Conservation (phyloP, 768 basidiomycete species). For the Russula brevipes region DNA sequence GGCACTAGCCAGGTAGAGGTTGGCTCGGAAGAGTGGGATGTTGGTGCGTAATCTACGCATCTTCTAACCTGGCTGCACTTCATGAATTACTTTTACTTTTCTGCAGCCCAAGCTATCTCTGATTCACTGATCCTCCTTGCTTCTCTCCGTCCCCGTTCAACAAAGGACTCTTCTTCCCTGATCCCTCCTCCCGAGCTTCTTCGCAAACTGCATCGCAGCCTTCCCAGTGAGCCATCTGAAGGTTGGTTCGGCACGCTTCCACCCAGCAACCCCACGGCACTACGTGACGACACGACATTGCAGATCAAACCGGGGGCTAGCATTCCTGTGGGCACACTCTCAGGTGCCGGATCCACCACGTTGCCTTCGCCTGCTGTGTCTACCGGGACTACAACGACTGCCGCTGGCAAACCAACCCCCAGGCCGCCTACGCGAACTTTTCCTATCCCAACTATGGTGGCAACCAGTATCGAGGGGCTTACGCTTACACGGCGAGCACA, state of each 20-base stretch:
- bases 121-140: slow-evolving; percentile 63
- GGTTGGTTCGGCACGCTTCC: slow-evolving; percentile 78
- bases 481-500: slow-evolving; percentile 39
- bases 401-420: slow-evolving; percentile 30
- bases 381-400: slow-evolving; percentile 32
- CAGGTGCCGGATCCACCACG: slow-evolving; percentile 19
- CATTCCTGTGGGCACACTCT: slow-evolving; percentile 12
- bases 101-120: slow-evolving; percentile 63
- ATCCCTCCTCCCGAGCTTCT: slow-evolving; percentile 59
- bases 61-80: neutral
- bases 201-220: slow-evolving; percentile 65
- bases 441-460: slow-evolving; percentile 29
- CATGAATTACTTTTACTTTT: no score
- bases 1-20: slow-evolving; percentile 47
- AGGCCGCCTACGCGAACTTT: slow-evolving; percentile 28
- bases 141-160: slow-evolving; percentile 63
- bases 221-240: slow-evolving; percentile 52
- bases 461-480: slow-evolving; percentile 35
- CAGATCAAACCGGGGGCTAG: slow-evolving; percentile 45
- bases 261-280: slow-evolving; percentile 48
- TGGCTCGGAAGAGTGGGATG: slow-evolving; percentile 79
- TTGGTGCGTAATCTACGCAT: slow-evolving; percentile 45
- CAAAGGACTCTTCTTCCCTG: slow-evolving; percentile 44
- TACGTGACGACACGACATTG: slow-evolving; percentile 71
- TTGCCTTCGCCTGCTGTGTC: slow-evolving; percentile 21